phyloP scores from a whole-genome alignment of 257 asterid species.

The Eustoma russellianum region DNA sequence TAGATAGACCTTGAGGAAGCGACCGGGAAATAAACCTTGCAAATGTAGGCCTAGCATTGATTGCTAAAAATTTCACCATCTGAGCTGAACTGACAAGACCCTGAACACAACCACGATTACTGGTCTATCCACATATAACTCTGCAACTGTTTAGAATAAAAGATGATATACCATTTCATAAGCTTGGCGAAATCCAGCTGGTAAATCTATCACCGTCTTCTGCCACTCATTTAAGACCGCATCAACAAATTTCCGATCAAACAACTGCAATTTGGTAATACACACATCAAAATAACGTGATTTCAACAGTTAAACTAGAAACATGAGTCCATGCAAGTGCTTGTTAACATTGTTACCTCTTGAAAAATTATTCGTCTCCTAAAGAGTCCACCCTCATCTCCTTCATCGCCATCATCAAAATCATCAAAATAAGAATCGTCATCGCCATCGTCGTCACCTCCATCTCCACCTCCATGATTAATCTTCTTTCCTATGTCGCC shows the following conservation, averaged over 20 bases:
- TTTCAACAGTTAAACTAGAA: background rate
- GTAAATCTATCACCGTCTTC: slow-evolving; percentile 93
- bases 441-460: slow-evolving; percentile 97
- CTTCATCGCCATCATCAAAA: slow-evolving; percentile 96
- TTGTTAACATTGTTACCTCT: slow-evolving; percentile 46
- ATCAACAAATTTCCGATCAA: slow-evolving; percentile 87
- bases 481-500: slow-evolving; percentile 84
- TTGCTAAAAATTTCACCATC: slow-evolving; percentile 71
- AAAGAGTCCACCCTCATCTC: slow-evolving; percentile 90
- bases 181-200: slow-evolving; percentile 96
- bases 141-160: slow-evolving; percentile 4
- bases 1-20: slow-evolving; percentile 75
- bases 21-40: slow-evolving; percentile 75
- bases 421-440: slow-evolving; percentile 95
- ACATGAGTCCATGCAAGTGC: background rate
- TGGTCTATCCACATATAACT: slow-evolving; percentile 11
- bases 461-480: slow-evolving; percentile 93
- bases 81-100: slow-evolving; percentile 98
- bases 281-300: background rate
- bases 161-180: slow-evolving; percentile 71
- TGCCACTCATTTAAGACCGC: slow-evolving; percentile 98
- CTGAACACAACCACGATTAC: slow-evolving; percentile 36
- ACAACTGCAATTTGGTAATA: slow-evolving; percentile 36
- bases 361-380: slow-evolving; percentile 70
- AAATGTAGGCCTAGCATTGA: slow-evolving; percentile 91